phyloP scores from a whole-genome alignment of 805 yeast genomes.

The Kodamaea hsintzibuensis region DNA sequence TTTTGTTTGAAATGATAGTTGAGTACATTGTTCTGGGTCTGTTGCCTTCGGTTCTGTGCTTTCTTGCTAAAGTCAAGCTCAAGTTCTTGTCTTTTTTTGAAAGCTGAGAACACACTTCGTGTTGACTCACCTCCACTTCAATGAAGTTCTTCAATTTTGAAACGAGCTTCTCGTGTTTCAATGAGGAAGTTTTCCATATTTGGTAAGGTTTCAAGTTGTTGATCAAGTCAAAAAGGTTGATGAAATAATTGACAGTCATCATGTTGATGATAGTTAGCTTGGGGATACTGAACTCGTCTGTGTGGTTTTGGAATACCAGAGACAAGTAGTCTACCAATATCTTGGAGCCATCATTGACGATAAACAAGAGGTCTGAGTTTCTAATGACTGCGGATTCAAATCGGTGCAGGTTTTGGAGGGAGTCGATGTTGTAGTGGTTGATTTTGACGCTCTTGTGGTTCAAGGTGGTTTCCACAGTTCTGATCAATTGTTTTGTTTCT shows the following conservation, averaged over 20 bases:
- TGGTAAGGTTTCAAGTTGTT: slow-evolving; percentile 35
- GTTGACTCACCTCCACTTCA: slow-evolving; percentile 21
- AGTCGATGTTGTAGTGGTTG: slow-evolving; percentile 16
- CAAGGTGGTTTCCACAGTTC: slow-evolving; percentile 16
- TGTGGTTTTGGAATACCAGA: slow-evolving; percentile 12
- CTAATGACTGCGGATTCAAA: slow-evolving; percentile 19
- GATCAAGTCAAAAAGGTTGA: slow-evolving; percentile 39
- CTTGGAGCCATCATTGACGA: slow-evolving; percentile 41
- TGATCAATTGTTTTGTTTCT: slow-evolving; percentile 23
- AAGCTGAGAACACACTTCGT: slow-evolving; percentile 4
- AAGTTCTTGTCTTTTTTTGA: slow-evolving; percentile 11
- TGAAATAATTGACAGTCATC: slow-evolving; percentile 41
- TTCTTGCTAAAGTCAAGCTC: slow-evolving; percentile 6
- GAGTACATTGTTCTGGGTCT: slow-evolving; percentile 20
- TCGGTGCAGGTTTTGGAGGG: neutral
- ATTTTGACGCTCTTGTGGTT: slow-evolving; percentile 14
- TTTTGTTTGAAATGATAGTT: slow-evolving; percentile 22
- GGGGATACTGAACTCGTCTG: slow-evolving; percentile 17
- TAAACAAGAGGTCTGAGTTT: slow-evolving; percentile 30
- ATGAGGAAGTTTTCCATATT: slow-evolving; percentile 40
- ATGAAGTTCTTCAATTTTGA: slow-evolving; percentile 29
- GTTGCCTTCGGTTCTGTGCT: slow-evolving; percentile 3
- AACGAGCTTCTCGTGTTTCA: slow-evolving; percentile 25
- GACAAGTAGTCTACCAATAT: slow-evolving; percentile 27
- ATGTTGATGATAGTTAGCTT: slow-evolving; percentile 38